Evolutionary conservation across 2,329 filamentous ascomycete species (phyloP).

Genomic region (Beauveria pseudobassiana): DNA sequence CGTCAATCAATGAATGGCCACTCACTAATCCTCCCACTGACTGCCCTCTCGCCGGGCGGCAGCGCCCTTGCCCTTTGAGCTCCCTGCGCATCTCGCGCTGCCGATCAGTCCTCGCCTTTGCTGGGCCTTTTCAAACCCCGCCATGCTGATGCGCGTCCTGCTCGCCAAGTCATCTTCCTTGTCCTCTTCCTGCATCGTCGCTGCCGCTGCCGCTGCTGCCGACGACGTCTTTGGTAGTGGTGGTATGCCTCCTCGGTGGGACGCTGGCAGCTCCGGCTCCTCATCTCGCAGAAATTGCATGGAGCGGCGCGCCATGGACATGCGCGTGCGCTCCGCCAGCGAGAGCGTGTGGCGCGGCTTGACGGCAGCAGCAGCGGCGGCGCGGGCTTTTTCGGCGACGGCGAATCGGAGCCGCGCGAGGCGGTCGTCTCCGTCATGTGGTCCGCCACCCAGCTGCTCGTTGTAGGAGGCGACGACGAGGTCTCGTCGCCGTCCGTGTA

Average conservation of each 20-base stretch:
- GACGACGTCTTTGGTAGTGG: constrained; percentile 11
- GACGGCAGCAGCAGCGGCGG: neutral
- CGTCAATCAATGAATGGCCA: too few relatives aligned
- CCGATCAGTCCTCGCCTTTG: constrained; percentile 35
- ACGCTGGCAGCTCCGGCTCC: constrained; percentile 19
- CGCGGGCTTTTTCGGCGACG: constrained; percentile 44
- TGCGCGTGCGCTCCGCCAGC: constrained; percentile 69
- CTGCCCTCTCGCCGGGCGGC: constrained; percentile 32
- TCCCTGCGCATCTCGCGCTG: constrained; percentile 50
- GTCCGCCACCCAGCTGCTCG: neutral
- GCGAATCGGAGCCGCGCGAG: constrained; percentile 31
- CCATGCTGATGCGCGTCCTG: constrained; percentile 55
- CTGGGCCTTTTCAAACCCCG: constrained; percentile 50
- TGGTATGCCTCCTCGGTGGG: constrained; percentile 3
- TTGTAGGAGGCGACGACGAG: neutral
- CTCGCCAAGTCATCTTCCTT: constrained; percentile 37
- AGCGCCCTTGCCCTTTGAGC: constrained; percentile 36
- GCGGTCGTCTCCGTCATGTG: neutral
- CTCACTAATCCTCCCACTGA: constrained; percentile 24
- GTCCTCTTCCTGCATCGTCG: constrained; percentile 19
- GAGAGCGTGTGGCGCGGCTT: constrained; percentile 50
- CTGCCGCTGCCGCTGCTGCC: neutral
- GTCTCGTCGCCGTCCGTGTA: neutral
- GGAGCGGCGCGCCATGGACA: constrained; percentile 66
- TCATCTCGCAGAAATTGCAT: constrained; percentile 25